Conservation (phyloP, 2,329 filamentous ascomycete genomes). For the Phyllosticta paracitricarpa region DNA sequence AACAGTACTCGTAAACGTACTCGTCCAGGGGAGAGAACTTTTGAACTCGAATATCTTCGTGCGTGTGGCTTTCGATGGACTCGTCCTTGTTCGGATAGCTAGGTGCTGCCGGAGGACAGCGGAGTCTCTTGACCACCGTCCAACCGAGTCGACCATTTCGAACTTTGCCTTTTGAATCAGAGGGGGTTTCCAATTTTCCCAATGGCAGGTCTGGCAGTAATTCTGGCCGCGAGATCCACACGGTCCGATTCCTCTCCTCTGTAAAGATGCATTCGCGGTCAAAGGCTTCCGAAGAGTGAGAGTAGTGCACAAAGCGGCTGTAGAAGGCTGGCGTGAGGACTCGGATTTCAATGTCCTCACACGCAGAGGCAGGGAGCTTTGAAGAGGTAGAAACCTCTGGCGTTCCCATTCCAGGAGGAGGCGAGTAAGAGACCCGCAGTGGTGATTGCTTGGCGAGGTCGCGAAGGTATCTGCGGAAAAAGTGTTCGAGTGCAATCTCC, state of each 20-base stretch:
- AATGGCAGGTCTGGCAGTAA: slow-evolving; percentile 28
- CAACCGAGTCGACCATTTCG: slow-evolving; percentile 24
- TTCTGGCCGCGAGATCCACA: slow-evolving; percentile 47
- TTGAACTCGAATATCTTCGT: slow-evolving; percentile 29
- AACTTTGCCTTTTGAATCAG: background rate
- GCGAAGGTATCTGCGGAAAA: slow-evolving; percentile 31
- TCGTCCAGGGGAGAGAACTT: slow-evolving; percentile 31
- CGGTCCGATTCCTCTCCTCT: slow-evolving; percentile 46
- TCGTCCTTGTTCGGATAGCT: slow-evolving; percentile 20
- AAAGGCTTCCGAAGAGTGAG: slow-evolving; percentile 51
- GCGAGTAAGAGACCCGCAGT: slow-evolving; percentile 44
- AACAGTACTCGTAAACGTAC: slow-evolving; percentile 20
- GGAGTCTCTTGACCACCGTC: slow-evolving; percentile 26
- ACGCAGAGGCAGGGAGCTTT: slow-evolving; percentile 13
- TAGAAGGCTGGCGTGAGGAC: slow-evolving; percentile 59
- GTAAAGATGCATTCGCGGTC: slow-evolving; percentile 46
- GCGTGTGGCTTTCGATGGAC: slow-evolving; percentile 8
- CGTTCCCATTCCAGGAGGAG: slow-evolving; percentile 34
- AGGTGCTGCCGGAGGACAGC: slow-evolving; percentile 30
- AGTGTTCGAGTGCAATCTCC: slow-evolving; percentile 37
- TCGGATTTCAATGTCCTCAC: slow-evolving; percentile 41
- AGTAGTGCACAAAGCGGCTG: slow-evolving; percentile 53
- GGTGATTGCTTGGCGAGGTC: slow-evolving; percentile 41
- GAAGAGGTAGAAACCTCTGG: slow-evolving; percentile 13
- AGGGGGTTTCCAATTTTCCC: background rate